phyloP scores from a whole-genome alignment of 2,329 filamentous ascomycete genomes.

The Pseudomassariella vexata region DNA sequence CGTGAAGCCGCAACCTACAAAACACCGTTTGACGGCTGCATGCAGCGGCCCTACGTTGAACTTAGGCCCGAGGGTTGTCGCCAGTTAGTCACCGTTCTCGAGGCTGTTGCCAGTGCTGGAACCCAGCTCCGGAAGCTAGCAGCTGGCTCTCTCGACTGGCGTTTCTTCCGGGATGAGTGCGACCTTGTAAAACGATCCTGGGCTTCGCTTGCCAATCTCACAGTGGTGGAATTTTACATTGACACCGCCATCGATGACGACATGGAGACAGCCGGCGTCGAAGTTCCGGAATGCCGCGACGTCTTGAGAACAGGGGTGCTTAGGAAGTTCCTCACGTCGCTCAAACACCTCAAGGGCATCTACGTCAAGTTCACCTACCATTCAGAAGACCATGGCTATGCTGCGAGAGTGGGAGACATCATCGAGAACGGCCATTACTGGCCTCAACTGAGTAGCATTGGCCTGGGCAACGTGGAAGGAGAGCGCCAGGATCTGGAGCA shows the following conservation, averaged over 20 bases:
- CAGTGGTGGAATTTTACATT: slow-evolving; percentile 15
- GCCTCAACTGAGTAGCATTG: slow-evolving; percentile 15
- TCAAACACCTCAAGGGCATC: slow-evolving; percentile 16
- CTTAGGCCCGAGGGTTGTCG: slow-evolving; percentile 14
- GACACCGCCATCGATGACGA: slow-evolving; percentile 9
- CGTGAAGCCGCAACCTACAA: slow-evolving; percentile 3
- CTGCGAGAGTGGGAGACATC: slow-evolving; percentile 12
- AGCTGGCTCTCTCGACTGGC: slow-evolving; percentile 16
- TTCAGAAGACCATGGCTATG: slow-evolving; percentile 7
- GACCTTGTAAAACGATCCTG: slow-evolving; percentile 12
- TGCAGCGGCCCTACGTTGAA: not conserved
- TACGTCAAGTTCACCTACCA: slow-evolving; percentile 13
- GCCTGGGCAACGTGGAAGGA: slow-evolving; percentile 14
- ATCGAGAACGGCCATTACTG: slow-evolving; percentile 18
- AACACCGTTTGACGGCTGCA: slow-evolving; percentile 2
- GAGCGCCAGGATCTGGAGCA: slow-evolving; percentile 18
- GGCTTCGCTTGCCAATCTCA: slow-evolving; percentile 15
- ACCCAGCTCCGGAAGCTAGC: slow-evolving; percentile 13
- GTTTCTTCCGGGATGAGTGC: slow-evolving; percentile 15
- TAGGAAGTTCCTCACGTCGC: slow-evolving; percentile 16
- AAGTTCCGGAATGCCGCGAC: slow-evolving; percentile 10
- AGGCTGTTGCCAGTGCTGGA: slow-evolving; percentile 12
- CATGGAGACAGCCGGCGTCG: slow-evolving; percentile 3
- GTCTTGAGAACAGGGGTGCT: slow-evolving; percentile 14
- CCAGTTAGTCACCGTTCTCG: slow-evolving; percentile 17